Base-by-base conservation (phyloP, 1,284 basidiomycete genomes). In the Schizophyllum amplum region DNA sequence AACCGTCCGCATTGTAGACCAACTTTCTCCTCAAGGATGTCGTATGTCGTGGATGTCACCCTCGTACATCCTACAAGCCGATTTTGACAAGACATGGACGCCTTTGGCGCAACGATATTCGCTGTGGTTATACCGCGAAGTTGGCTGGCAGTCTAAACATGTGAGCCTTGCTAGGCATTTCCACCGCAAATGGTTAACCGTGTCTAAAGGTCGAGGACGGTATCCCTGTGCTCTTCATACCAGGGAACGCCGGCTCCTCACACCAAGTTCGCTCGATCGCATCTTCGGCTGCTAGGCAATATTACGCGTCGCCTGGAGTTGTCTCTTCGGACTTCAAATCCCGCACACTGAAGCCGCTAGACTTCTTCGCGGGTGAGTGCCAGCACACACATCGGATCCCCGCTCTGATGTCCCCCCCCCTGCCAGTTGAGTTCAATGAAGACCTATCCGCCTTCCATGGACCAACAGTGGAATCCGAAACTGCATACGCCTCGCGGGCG, bases 11-110 rank as follows among this genome's bases (percentile, higher is more conserved):
- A 68, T 76, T 25, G 67, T 71, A 24, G 62, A 67, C 26, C 71
- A 67, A 52, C 68, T 87, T 52, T 89, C 87, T 2, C 87, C 88
- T 4, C 88, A 92, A 77, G 89, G 89, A 80, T 99, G 96, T 72
- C 86, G 92, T 55, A 99, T 99, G 96, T 94, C 93, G 59, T 94
- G 86, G 78, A 99, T 99, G 97, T 90, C 83, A 4, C 96, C 95
- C 0, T 88, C 88, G 4, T 99, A 98, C 70, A 72, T 91, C 47
- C 78, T 87, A 33, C 86, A 87, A 64, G 66, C 72, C 47, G 74
- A 71, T 26, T 86, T 90, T 66, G 75, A 91, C 66, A 62, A 71
- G 57, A 74, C 81, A 15, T 83, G 90, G 84, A 87, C 83, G 25
- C 80, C 83, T 21, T 72, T 92, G 5, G 84, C 84, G 21, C 69